These are phyloP conservation scores for Stachybotrys echinatus DNA, from an alignment of 2,329 filamentous ascomycete species.

Conservation along the genomic window DNA sequence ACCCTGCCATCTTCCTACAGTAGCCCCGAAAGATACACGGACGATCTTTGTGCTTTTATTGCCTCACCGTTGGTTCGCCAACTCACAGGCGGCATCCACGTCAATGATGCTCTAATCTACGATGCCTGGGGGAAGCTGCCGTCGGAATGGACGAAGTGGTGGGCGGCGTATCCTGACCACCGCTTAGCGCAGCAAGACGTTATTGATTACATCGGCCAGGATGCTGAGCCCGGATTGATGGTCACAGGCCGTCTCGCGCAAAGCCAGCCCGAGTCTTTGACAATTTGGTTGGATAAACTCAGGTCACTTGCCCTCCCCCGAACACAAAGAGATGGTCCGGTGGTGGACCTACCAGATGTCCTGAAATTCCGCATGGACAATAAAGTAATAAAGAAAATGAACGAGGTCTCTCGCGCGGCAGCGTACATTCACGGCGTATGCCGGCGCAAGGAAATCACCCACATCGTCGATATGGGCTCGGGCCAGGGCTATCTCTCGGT, in stretches of 20 bases:
- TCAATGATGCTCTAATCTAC: constrained; percentile 25
- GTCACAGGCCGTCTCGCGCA: neutral
- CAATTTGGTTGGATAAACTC: constrained; percentile 14
- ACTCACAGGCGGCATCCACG: constrained; percentile 26
- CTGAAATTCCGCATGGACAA: constrained; percentile 20
- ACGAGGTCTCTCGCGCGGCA: constrained; percentile 20
- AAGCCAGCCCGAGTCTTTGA: constrained; percentile 14
- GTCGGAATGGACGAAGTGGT: constrained; percentile 22
- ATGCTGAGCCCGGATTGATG: neutral
- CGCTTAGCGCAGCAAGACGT: constrained; percentile 22
- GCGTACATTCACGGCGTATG: constrained; percentile 19
- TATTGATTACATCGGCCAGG: constrained; percentile 20
- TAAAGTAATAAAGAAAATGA: constrained; percentile 24
- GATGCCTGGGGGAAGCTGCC: constrained; percentile 22
- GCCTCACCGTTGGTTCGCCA: constrained; percentile 20
- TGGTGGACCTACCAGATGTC: constrained; percentile 11
- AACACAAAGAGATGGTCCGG: constrained; percentile 9
- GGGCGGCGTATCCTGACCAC: constrained; percentile 19
- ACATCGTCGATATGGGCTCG: constrained; percentile 19
- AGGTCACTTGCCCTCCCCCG: constrained; percentile 17
- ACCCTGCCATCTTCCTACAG: constrained; percentile 8
- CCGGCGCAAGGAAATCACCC: constrained; percentile 14
- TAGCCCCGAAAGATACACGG: constrained; percentile 13
- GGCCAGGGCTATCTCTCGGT: constrained; percentile 25
- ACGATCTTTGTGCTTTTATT: constrained; percentile 16